Base-by-base conservation (phyloP, 257 asterid genomes). In the Solanum chaucha region DNA sequence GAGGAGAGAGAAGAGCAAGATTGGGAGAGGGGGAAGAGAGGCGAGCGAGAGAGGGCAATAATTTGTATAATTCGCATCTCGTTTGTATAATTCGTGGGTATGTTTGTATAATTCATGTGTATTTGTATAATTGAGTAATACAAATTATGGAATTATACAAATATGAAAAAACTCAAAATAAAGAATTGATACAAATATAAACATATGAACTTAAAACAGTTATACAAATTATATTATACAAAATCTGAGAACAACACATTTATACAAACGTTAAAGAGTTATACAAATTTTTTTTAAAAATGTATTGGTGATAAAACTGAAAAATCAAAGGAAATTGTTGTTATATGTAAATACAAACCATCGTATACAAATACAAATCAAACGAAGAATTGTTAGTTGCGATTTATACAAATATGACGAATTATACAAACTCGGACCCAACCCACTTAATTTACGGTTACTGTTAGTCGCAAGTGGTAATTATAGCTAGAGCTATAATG, bases 401-500 rank as follows among this genome's bases (percentile, higher is more conserved):
- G n/a, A 19, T 6, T 55, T 55, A 55, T 55, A 55, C 0, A 55
- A 55, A 55, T 55, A 0, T 17, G 10, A 3, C 0, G 64, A 55
- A 55, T 55, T 19, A 55, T 55, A 44, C 15, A 44, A 44, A 44
- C n/a, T 55, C 0, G 24, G 2, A 17, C 4, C n/a, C 24, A 55
- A 0, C 0, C n/a, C 10, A 55, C 64, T 55, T 55, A 55, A 55
- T 55, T 17, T 6, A 6, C 10, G 4, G 10, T 17, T 55, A 55
- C 0, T 55, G 0, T 55, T 55, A 55, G 1, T 6, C n/a, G 2
- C 1, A 0, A 55, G 64, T 6, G 24, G 1, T 55, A 55, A 1
- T 55, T 19, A 6, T 55, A 55, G 9, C 10, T 55, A 55, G 17
- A 55, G 4, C n/a, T 55, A 55, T 55, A 0, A 55, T 55, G 64